A percentile compares a stretch with the other conserved stretches of the same genome.
Conservation (phyloP, 2,329 filamentous ascomycete genomes). For the Hypocrella siamensis region DNA sequence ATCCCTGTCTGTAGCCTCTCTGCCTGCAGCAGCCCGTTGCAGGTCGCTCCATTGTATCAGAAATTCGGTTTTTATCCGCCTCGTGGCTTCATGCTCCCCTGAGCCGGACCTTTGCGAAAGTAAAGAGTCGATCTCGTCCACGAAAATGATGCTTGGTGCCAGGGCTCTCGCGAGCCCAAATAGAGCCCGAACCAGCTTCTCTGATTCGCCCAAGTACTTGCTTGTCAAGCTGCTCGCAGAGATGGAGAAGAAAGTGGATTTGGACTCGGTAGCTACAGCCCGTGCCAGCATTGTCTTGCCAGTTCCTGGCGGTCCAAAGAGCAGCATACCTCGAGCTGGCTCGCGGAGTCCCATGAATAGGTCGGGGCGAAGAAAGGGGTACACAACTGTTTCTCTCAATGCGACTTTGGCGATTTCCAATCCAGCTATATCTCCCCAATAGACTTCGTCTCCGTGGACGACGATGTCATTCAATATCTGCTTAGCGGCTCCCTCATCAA, state of each 20-base stretch:
- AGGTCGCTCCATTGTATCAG: conserved; percentile 95
- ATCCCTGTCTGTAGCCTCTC: conserved; percentile 51
- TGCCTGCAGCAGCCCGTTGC: conserved; percentile 77
- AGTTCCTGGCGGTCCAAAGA: conserved; percentile 94
- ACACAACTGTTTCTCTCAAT: conserved; percentile 89
- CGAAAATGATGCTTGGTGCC: conserved; percentile 92
- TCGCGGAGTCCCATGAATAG: conserved; percentile 91
- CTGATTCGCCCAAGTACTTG: conserved; percentile 91
- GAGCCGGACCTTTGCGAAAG: conserved; percentile 70
- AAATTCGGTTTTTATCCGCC: conserved; percentile 94
- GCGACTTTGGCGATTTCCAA: conserved; percentile 82
- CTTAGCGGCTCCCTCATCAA: conserved; percentile 69
- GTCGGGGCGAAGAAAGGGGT: conserved; percentile 88
- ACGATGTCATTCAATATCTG: conserved; percentile 96
- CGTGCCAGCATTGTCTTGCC: conserved; percentile 97
- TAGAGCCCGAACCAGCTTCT: conserved; percentile 86
- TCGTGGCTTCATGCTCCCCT: conserved; percentile 81
- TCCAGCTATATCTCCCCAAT: conserved; percentile 87
- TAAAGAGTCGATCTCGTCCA: conserved; percentile 93
- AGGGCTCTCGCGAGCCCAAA: conserved; percentile 81
- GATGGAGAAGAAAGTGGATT: conserved; percentile 93
- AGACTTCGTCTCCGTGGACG: conserved; percentile 83
- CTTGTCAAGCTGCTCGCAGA: conserved; percentile 87
- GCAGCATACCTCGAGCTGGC: conserved; percentile 82
- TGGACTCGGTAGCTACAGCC: conserved; percentile 81